phyloP scores from a whole-genome alignment of 371 early-diverging fungal genomes.

The Chytridiales sp. region DNA sequence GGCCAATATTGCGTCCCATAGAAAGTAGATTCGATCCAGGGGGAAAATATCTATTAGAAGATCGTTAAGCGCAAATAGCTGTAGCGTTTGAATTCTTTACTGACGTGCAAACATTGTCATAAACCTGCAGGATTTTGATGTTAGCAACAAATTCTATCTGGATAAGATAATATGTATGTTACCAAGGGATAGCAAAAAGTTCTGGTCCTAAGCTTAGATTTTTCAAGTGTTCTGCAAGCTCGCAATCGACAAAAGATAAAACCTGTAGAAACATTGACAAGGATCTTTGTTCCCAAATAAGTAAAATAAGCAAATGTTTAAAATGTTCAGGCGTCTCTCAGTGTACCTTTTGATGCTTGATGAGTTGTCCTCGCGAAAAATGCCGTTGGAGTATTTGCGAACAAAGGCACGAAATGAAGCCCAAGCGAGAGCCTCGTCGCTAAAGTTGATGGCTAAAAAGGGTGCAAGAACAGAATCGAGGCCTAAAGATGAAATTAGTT shows the following conservation, averaged over 20 bases:
- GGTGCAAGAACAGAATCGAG: slow-evolving; percentile 80
- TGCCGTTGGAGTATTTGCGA: slow-evolving; percentile 61
- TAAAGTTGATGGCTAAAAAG: slow-evolving; percentile 70
- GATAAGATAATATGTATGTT: background rate
- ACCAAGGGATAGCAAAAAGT: slow-evolving; percentile 77
- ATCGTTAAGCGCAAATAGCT: background rate
- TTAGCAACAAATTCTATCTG: background rate
- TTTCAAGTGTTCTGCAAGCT: slow-evolving; percentile 65
- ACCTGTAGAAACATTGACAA: slow-evolving; percentile 65
- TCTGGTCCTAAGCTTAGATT: slow-evolving; percentile 68
- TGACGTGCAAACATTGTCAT: slow-evolving; percentile 79
- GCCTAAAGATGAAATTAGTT: slow-evolving; percentile 39
- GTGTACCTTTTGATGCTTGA: slow-evolving; percentile 51
- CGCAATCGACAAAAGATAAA: slow-evolving; percentile 72
- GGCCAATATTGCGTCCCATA: slow-evolving; percentile 74
- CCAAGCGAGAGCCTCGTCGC: slow-evolving; percentile 72
- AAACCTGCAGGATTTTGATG: slow-evolving; percentile 42
- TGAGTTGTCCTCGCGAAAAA: slow-evolving; percentile 72
- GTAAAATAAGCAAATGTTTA: slow-evolving; percentile 3
- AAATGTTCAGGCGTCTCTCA: no score
- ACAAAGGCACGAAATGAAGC: slow-evolving; percentile 66
- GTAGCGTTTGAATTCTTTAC: slow-evolving; percentile 13
- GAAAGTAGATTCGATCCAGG: slow-evolving; percentile 71
- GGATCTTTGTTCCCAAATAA: slow-evolving; percentile 22
- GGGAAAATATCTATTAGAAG: slow-evolving; percentile 66